A percentile compares a stretch with the other conserved stretches of the same genome.
These are phyloP conservation scores for Eucalyptus regnans DNA, from an alignment of 345 rosid species.

Conservation along the genomic window DNA sequence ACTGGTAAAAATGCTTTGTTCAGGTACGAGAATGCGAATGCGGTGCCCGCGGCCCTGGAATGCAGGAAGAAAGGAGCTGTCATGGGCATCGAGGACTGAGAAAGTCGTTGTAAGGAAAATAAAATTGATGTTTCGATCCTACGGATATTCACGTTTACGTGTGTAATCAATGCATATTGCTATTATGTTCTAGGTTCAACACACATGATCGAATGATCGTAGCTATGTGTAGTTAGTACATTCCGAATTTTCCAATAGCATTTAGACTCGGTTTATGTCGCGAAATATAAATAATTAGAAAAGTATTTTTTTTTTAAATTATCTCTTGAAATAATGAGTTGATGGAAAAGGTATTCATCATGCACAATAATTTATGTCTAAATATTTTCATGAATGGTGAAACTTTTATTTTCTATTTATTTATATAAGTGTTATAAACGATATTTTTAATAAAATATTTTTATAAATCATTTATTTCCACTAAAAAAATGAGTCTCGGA, in stretches of 20 bases:
- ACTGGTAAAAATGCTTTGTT: neutral
- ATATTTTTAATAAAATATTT: rapidly evolving
- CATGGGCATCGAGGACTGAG: slow-evolving; percentile 15
- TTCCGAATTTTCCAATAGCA: no score
- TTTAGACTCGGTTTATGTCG: rapidly evolving
- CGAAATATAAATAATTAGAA: rapidly evolving
- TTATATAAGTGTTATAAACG: rapidly evolving
- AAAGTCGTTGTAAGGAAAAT: slow-evolving; percentile 2
- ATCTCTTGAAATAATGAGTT: rapidly evolving
- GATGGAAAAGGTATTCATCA: no score
- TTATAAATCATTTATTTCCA: rapidly evolving
- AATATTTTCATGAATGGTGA: rapidly evolving
- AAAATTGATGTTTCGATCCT: no score
- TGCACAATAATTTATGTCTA: no score
- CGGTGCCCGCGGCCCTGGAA: neutral
- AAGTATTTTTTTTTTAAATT: rapidly evolving
- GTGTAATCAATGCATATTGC: neutral
- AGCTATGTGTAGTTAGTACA: no score
- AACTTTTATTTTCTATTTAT: no score
- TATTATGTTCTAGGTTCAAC: neutral
- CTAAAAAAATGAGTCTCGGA: no score
- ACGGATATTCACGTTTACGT: neutral
- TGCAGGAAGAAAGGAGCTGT: slow-evolving; percentile 27
- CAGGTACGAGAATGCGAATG: neutral
- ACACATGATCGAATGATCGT: no score